Evolutionary conservation across 2,329 filamentous ascomycete genomes (phyloP), one percentile per base, ranked within the genome.

Genomic region (Verticillium alfalfae): DNA sequence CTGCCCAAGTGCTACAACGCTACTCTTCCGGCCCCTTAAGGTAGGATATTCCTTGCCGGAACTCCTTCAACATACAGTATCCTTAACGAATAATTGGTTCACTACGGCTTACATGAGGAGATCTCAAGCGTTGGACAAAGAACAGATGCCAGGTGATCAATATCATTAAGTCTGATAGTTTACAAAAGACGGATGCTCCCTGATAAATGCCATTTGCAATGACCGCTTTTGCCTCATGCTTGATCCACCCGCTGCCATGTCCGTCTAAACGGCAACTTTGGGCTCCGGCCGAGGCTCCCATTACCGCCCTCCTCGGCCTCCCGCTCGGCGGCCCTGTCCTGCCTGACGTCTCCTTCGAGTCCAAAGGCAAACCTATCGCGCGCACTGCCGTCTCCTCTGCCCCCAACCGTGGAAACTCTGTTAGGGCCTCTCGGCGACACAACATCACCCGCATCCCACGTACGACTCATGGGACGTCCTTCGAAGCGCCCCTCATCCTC

Each of bases 341-440:
- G 70, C 63, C 66, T 66, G 7, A 72, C 70, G 18, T 72, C 70
- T 1, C 71, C 71, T 57, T 72, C 70, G 5, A 72, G 59, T 15
- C 70, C 71, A 45, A 73, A 73, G 1, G 70, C 70, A 41, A 72
- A 72, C 56, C 67, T 66, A 34, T 70, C 62, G 34, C 68, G 66
- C 9, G 62, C 63, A 10, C 56, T 62, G 15, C 66, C 67, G n/a
- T 63, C 64, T 34, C 65, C 63, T 26, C 65, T 60, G n/a, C 65
- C 66, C 31, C 55, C 54, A 34, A 31, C 18, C 18, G 45, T 31
- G 18, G n/a, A 10, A n/a, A 52, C 54, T 15, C 54, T 8, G 3
- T 18, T 34, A 3, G 26, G 12, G 10, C 54, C 54, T 6, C 13
- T 22, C 31, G 13, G 7, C 5, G 34, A 34, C 9, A 2, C 54